Evolutionary conservation across 768 basidiomycete species (phyloP).

Genomic region (Mycena indigotica): DNA sequence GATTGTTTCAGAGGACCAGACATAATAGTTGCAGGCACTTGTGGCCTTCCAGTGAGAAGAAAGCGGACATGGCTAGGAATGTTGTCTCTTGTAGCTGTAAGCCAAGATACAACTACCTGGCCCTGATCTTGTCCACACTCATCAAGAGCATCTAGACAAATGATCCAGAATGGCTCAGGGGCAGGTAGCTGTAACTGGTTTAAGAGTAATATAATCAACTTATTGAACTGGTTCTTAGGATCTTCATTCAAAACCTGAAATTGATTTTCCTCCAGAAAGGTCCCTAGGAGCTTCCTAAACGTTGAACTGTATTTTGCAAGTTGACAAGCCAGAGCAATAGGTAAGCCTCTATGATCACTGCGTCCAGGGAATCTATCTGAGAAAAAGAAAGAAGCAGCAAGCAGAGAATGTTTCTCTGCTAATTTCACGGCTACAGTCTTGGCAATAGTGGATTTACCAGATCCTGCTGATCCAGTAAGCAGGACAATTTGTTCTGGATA

Average conservation of each 20-base stretch:
- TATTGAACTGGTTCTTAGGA: neutral
- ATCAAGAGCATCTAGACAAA: slow-evolving; percentile 16
- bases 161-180: slow-evolving; percentile 5
- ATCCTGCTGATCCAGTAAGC: slow-evolving; percentile 1
- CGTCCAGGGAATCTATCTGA: slow-evolving; percentile 1
- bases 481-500: neutral
- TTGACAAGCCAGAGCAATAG: slow-evolving; percentile 2
- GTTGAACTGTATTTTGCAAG: neutral
- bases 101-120: slow-evolving; percentile 1
- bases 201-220: slow-evolving; percentile 2
- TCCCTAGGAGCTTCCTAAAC: neutral
- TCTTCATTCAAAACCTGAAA: neutral
- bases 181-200: slow-evolving; percentile 1
- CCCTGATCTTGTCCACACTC: slow-evolving; percentile 12
- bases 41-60: slow-evolving; percentile 9
- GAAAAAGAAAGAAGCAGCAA: slow-evolving; percentile 16
- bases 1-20: neutral
- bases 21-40: slow-evolving; percentile 6
- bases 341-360: neutral
- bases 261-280: neutral
- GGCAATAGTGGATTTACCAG: slow-evolving; percentile 8
- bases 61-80: slow-evolving; percentile 6
- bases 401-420: neutral
- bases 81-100: neutral
- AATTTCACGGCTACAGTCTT: slow-evolving; percentile 8